A percentile compares a stretch with the other conserved stretches of the same genome.
These are phyloP conservation scores for Monosporascus sp. DNA, from an alignment of 2,329 filamentous ascomycete species.

Conservation along the genomic window DNA sequence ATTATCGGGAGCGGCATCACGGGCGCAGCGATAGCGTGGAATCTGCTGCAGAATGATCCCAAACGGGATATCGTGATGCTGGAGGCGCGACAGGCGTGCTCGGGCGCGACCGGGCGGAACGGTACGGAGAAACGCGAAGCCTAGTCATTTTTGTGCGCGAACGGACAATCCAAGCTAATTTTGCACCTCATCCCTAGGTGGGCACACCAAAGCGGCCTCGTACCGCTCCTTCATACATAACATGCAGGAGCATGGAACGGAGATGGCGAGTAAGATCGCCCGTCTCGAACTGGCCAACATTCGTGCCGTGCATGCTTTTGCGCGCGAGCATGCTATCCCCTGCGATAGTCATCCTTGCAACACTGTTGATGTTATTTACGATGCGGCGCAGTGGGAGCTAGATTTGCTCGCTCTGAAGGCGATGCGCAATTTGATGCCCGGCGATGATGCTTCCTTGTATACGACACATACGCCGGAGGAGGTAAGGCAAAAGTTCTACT, in stretches of 20 bases:
- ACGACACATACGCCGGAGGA: conserved; percentile 37
- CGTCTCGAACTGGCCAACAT: conserved; percentile 50
- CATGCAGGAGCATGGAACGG: conserved; percentile 37
- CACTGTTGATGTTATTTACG: conserved; percentile 56
- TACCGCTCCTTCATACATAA: conserved; percentile 48
- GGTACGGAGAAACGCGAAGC: conserved; percentile 23
- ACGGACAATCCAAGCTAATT: neutral
- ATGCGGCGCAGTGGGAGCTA: conserved; percentile 35
- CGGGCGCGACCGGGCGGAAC: conserved; percentile 60
- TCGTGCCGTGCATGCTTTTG: conserved; percentile 49
- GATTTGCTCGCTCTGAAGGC: conserved; percentile 35
- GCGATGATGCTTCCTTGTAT: conserved; percentile 39
- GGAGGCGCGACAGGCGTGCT: conserved; percentile 61
- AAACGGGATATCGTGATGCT: conserved; percentile 50
- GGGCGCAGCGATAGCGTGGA: conserved; percentile 54
- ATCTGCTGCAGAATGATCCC: conserved; percentile 35
- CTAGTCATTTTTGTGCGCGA: neutral
- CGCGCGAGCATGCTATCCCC: conserved; percentile 39
- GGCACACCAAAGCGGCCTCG: conserved; percentile 39
- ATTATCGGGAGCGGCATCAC: conserved; percentile 63
- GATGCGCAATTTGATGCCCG: conserved; percentile 41
- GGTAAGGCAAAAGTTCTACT: conserved; percentile 35
- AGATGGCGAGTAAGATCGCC: conserved; percentile 45
- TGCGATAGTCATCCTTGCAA: conserved; percentile 46
- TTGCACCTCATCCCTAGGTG: conserved; percentile 20